Percentiles rank a stretch among this genome's conserved stretches.
Evolutionary conservation across 768 basidiomycete species (phyloP).

Genomic region (Collybiopsis luxurians): DNA sequence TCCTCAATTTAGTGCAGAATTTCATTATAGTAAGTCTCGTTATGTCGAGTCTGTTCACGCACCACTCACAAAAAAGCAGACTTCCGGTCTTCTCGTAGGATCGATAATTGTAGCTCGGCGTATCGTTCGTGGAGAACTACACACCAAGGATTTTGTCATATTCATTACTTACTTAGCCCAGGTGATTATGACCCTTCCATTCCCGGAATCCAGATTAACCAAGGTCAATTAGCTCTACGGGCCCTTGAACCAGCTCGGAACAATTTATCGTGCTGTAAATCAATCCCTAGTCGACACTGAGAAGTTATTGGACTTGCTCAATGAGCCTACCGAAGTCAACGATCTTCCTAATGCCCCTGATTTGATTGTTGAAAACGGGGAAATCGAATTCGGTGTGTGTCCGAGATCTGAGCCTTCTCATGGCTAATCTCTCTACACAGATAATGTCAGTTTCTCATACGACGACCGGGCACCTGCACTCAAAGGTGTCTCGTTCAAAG

Average conservation of each 20-base stretch:
- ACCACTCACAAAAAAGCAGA: slow-evolving; percentile 34
- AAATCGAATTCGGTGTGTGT: slow-evolving; percentile 80
- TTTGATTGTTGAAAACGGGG: slow-evolving; percentile 67
- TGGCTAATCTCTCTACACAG: slow-evolving; percentile 30
- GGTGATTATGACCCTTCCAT: slow-evolving; percentile 29
- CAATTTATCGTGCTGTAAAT: slow-evolving; percentile 75
- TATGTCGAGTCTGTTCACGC: background rate
- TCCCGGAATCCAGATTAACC: slow-evolving; percentile 7
- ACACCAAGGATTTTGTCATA: slow-evolving; percentile 66
- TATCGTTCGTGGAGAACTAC: slow-evolving; percentile 51
- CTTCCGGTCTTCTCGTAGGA: slow-evolving; percentile 78
- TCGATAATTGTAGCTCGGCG: slow-evolving; percentile 74
- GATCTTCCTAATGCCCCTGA: slow-evolving; percentile 76
- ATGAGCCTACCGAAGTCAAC: slow-evolving; percentile 80
- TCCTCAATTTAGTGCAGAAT: slow-evolving; percentile 78
- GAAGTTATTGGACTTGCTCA: slow-evolving; percentile 75
- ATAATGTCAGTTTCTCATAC: slow-evolving; percentile 87
- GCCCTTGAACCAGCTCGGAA: slow-evolving; percentile 76
- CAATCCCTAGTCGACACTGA: slow-evolving; percentile 82
- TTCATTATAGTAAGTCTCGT: slow-evolving; percentile 63
- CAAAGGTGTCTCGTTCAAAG: slow-evolving; percentile 79
- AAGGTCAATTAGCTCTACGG: slow-evolving; percentile 51
- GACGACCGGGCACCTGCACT: slow-evolving; percentile 69
- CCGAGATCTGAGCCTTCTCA: background rate
- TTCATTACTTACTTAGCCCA: slow-evolving; percentile 84